These are phyloP conservation scores for Botryotinia narcissicola DNA, from an alignment of 2,329 filamentous ascomycete genomes.

Conservation along the genomic window DNA sequence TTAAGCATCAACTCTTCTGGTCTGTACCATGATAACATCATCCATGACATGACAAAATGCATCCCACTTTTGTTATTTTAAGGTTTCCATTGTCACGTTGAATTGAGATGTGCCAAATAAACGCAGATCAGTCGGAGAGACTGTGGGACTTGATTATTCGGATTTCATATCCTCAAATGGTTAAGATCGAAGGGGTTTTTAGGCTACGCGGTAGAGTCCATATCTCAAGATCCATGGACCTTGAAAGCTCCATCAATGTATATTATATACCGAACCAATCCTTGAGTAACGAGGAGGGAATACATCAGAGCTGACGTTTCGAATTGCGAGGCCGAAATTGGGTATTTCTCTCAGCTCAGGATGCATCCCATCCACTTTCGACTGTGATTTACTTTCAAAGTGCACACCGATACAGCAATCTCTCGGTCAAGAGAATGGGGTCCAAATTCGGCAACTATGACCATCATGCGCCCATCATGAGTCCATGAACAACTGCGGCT, in stretches of 20 bases:
- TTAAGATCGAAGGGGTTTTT: not conserved
- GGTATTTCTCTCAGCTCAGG: not conserved
- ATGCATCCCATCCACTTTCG: not conserved
- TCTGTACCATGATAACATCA: not conserved
- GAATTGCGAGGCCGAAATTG: slow-evolving; percentile 3
- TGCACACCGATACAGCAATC: slow-evolving; percentile 1
- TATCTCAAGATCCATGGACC: not conserved
- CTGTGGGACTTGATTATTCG: not conserved
- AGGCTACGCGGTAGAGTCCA: slow-evolving; percentile 5
- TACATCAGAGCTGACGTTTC: slow-evolving; percentile 4
- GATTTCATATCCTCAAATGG: not conserved
- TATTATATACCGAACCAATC: not conserved
- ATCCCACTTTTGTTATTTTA: slow-evolving; percentile 13
- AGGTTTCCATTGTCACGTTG: not conserved
- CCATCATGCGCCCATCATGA: slow-evolving; percentile 19
- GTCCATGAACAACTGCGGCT: slow-evolving; percentile 12
- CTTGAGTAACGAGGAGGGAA: not conserved
- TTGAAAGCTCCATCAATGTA: slow-evolving; percentile 5
- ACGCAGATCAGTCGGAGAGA: slow-evolving; percentile 6
- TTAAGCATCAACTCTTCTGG: not conserved
- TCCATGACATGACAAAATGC: not conserved
- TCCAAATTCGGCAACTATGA: slow-evolving; percentile 10
- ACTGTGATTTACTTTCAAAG: not conserved
- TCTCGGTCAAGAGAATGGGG: slow-evolving; percentile 3
- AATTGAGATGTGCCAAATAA: slow-evolving; percentile 3